Percentiles rank a stretch among this genome's conserved stretches.
Evolutionary conservation across 306 rosid species (phyloP).

Genomic region (Prunus persica): DNA sequence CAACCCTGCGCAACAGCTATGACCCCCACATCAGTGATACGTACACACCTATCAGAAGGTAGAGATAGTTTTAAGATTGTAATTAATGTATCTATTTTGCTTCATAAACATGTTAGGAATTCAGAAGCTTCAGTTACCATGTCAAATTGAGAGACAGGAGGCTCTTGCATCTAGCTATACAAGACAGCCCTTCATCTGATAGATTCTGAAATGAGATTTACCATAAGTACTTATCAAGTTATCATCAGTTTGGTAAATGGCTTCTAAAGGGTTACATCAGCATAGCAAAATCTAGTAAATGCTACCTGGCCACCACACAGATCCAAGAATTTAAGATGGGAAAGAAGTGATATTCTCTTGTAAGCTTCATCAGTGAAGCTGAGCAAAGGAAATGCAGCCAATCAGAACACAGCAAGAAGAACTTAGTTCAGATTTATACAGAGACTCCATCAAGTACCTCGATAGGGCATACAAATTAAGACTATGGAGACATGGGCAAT

Average conservation of each 20-base stretch:
- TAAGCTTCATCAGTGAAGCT: constrained; percentile 77
- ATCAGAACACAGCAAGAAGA: constrained; percentile 17
- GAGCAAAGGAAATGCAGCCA: constrained; percentile 24
- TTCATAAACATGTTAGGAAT: constrained; percentile 7
- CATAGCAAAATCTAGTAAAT: constrained; percentile 5
- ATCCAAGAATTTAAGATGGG: constrained; percentile 59
- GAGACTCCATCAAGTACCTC: constrained; percentile 43
- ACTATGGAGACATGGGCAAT: constrained; percentile 55
- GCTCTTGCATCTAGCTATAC: constrained; percentile 58
- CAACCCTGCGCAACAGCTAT: constrained; percentile 55
- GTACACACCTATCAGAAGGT: constrained; percentile 56
- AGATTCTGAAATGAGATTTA: constrained; percentile 51
- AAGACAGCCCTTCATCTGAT: constrained; percentile 64
- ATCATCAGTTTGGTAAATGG: constrained; percentile 12
- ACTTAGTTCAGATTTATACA: constrained; percentile 1
- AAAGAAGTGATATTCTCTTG: constrained; percentile 50
- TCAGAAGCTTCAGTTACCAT: constrained; percentile 51
- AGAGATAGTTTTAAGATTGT: neutral
- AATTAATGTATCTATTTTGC: neutral
- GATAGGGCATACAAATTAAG: constrained; percentile 84
- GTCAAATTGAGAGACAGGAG: constrained; percentile 71
- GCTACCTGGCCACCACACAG: constrained; percentile 86
- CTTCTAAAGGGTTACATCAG: constrained; percentile 3
- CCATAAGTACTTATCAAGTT: constrained; percentile 20
- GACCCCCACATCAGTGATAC: constrained; percentile 73